Evolutionary conservation across 1,139 yeast species (phyloP).

Genomic region (Candida mesenterica): DNA sequence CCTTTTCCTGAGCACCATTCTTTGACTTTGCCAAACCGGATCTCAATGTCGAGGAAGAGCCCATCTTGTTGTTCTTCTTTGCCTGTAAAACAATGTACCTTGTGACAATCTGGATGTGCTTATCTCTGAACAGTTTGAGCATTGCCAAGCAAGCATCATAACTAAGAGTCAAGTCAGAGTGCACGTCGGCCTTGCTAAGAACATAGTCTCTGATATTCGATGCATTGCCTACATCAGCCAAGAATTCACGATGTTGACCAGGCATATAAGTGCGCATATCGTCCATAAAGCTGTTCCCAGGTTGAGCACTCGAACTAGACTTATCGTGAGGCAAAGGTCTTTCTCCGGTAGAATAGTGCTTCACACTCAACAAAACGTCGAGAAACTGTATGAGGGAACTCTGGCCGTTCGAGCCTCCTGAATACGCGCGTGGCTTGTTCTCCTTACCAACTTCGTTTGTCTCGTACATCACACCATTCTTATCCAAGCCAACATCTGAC

Average conservation of each 20-base stretch:
- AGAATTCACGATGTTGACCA: conserved; percentile 71
- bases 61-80: conserved; percentile 48
- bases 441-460: conserved; percentile 51
- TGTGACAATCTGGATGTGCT: conserved; percentile 89
- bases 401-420: conserved; percentile 96
- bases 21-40: conserved; percentile 59
- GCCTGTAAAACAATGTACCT: conserved; percentile 83
- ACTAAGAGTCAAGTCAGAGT: conserved; percentile 63
- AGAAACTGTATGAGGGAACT: conserved; percentile 84
- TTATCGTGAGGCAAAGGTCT: conserved; percentile 36
- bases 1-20: conserved; percentile 55
- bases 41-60: conserved; percentile 54
- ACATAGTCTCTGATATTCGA: conserved; percentile 69
- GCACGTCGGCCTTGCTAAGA: conserved; percentile 28
- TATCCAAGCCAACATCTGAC: conserved; percentile 78
- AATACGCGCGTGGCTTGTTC: conserved; percentile 51
- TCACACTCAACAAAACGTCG: conserved; percentile 72
- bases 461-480: conserved; percentile 66
- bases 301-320: conserved; percentile 5
- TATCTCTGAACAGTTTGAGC: conserved; percentile 85
- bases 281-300: conserved; percentile 60
- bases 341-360: conserved; percentile 77
- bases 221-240: conserved; percentile 54
- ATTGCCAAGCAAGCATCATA: conserved; percentile 91
- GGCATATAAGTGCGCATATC: conserved; percentile 94